These are phyloP conservation scores for Pyricularia sp. DNA, from an alignment of 2,329 filamentous ascomycete species.

Conservation along the genomic window DNA sequence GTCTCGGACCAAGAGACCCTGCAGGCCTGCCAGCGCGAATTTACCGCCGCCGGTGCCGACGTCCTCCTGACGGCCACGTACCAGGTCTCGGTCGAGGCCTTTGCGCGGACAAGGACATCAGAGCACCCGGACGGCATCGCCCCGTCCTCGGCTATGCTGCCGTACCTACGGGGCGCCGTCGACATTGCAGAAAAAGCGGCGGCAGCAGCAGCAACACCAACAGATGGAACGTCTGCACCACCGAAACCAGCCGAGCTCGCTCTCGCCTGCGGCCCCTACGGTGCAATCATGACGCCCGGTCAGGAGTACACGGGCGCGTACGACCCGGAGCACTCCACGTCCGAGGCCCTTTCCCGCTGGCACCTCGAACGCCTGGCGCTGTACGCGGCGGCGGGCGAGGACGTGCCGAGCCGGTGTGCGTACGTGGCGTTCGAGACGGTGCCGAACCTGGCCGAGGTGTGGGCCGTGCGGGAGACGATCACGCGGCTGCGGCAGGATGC, in stretches of 20 bases:
- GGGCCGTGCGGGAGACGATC: conserved; percentile 41
- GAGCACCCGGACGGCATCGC: conserved; percentile 33
- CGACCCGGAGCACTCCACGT: conserved; percentile 34
- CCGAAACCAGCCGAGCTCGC: conserved; percentile 30
- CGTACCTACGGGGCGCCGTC: conserved; percentile 33
- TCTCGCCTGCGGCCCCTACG: conserved; percentile 56
- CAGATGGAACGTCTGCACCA: not conserved
- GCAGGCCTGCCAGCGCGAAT: conserved; percentile 44
- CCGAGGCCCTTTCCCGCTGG: conserved; percentile 41
- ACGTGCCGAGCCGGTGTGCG: conserved; percentile 28
- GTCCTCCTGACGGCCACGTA: conserved; percentile 61
- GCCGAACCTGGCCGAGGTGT: conserved; percentile 52
- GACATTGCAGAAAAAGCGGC: conserved; percentile 29
- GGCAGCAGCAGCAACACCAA: not conserved
- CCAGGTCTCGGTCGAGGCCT: conserved; percentile 49
- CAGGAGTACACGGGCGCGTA: conserved; percentile 58
- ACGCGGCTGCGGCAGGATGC: conserved; percentile 6
- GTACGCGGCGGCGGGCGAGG: conserved; percentile 24
- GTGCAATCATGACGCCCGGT: conserved; percentile 55
- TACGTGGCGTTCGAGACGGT: conserved; percentile 59
- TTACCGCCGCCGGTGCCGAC: conserved; percentile 47
- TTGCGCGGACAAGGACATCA: conserved; percentile 35
- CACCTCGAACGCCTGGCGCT: conserved; percentile 44
- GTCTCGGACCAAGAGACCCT: conserved; percentile 41
- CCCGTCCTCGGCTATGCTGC: conserved; percentile 23